These are phyloP conservation scores for Ophiostoma piceae DNA, from an alignment of 2,329 filamentous ascomycete genomes.

Conservation along the genomic window DNA sequence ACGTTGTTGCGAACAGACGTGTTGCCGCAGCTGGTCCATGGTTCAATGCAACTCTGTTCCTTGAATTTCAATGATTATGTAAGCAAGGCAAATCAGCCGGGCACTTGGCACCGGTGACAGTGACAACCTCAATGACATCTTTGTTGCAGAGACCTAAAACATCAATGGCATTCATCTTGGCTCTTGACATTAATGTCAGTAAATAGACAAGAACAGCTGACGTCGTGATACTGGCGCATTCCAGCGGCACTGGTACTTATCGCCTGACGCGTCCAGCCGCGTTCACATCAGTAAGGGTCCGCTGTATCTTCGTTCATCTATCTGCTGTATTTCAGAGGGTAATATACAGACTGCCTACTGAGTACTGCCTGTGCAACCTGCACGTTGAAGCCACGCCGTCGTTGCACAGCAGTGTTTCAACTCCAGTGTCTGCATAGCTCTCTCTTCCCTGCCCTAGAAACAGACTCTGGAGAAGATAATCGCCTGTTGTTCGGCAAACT, in stretches of 20 bases:
- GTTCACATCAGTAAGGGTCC: background rate
- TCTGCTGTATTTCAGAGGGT: no score
- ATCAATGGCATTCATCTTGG: background rate
- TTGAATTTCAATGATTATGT: background rate
- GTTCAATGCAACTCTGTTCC: conserved; percentile 2
- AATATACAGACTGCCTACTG: no score
- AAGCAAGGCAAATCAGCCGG: background rate
- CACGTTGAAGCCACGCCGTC: background rate
- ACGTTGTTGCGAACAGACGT: background rate
- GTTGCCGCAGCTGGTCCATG: background rate
- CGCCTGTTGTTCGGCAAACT: background rate
- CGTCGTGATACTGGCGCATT: background rate
- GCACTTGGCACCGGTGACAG: background rate
- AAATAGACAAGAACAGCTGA: no score
- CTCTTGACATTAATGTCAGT: background rate
- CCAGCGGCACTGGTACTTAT: background rate
- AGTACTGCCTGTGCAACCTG: background rate
- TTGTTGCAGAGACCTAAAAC: background rate
- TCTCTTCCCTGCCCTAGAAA: background rate
- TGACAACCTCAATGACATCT: background rate
- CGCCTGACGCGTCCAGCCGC: background rate
- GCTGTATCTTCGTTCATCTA: no score
- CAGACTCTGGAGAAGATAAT: background rate
- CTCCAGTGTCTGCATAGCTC: background rate
- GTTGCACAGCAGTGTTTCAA: conserved; percentile 2